Percentiles rank a stretch among this genome's conserved stretches.
These are phyloP conservation scores for Russula dissimulans DNA, from an alignment of 768 basidiomycete species.

Conservation along the genomic window DNA sequence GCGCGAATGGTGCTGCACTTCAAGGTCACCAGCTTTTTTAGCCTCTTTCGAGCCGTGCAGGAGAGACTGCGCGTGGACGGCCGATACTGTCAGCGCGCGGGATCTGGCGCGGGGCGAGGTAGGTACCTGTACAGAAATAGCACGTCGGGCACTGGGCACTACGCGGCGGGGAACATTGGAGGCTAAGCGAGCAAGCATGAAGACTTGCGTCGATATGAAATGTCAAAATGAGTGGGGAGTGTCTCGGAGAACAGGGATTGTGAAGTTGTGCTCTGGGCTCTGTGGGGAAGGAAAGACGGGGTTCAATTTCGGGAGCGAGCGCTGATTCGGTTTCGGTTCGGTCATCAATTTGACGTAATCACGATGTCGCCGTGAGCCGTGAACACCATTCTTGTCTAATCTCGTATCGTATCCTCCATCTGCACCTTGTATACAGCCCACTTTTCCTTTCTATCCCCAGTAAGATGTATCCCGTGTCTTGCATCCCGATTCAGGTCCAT, in stretches of 20 bases:
- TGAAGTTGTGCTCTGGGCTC: background rate
- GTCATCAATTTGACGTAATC: background rate
- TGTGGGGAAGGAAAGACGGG: background rate
- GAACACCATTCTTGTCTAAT: background rate
- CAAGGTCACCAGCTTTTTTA: conserved; percentile 69
- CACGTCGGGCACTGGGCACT: conserved; percentile 18
- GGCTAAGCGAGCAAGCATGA: conserved; percentile 23
- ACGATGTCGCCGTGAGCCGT: background rate
- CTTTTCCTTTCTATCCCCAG: conserved; percentile 22
- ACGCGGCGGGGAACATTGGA: conserved; percentile 17
- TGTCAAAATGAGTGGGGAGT: background rate
- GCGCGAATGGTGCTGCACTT: conserved; percentile 74
- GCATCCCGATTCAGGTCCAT: conserved; percentile 11
- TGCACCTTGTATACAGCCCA: conserved; percentile 37
- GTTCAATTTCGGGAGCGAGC: background rate
- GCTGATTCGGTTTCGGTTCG: background rate
- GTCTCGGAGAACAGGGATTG: background rate
- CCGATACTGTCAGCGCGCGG: conserved; percentile 20
- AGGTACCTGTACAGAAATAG: conserved; percentile 29
- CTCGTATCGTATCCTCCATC: conserved; percentile 23
- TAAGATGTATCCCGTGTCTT: conserved; percentile 25
- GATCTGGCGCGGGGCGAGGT: conserved; percentile 14
- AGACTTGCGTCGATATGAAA: background rate
- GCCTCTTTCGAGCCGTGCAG: conserved; percentile 93
- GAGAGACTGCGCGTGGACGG: conserved; percentile 47